Percentiles rank a stretch among this genome's conserved stretches.
Evolutionary conservation across 177 flowering plant genomes (phyloP).

Genomic region (Vitis hybrid): DNA sequence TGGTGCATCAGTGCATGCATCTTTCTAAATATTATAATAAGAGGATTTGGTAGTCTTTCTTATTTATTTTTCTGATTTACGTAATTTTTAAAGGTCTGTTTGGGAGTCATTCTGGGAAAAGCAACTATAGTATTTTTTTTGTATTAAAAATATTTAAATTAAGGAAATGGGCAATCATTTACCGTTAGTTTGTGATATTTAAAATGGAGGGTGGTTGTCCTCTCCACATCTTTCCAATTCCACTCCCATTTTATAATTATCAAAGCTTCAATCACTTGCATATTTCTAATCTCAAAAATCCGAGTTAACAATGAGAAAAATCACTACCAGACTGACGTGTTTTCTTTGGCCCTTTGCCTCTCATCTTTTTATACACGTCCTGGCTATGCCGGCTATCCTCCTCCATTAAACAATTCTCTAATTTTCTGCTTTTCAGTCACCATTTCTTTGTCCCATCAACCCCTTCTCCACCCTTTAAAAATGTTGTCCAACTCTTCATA

Average conservation of each 20-base stretch:
- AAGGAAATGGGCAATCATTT: neutral
- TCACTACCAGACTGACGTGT: slow-evolving; percentile 50
- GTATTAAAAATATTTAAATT: no score
- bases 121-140: no score
- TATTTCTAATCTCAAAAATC: neutral
- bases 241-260: neutral
- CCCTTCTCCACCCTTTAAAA: slow-evolving; percentile 15
- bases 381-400: slow-evolving; percentile 59
- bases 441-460: slow-evolving; percentile 25
- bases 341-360: slow-evolving; percentile 26
- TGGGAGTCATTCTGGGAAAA: no score
- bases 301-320: slow-evolving; percentile 18
- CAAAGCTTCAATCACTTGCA: neutral
- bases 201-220: slow-evolving; percentile 25
- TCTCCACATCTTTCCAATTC: slow-evolving; percentile 22
- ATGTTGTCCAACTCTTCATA: slow-evolving; percentile 23
- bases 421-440: slow-evolving; percentile 14
- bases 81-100: no score
- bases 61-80: no score
- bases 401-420: slow-evolving; percentile 18
- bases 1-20: no score
- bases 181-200: neutral
- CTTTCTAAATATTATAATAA: no score
- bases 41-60: no score
- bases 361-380: slow-evolving; percentile 43